Conservation (phyloP, 2,329 filamentous ascomycete species). For the Penicillium sp. region DNA sequence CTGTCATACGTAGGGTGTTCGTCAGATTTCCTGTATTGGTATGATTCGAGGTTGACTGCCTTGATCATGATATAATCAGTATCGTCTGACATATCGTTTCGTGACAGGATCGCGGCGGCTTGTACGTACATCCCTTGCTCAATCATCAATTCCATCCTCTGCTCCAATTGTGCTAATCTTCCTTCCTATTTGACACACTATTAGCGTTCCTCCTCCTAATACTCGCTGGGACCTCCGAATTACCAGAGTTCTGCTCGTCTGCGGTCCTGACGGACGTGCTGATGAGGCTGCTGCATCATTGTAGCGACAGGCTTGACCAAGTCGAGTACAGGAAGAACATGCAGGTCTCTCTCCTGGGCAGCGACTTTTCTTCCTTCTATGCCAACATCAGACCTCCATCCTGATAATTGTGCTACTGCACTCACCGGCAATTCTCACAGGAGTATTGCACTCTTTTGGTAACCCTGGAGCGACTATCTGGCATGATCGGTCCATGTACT, state of each 20-base stretch:
- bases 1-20: no score
- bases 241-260: not conserved
- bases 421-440: slow-evolving; percentile 14
- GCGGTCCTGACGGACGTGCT: not conserved
- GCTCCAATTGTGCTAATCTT: no score
- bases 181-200: no score
- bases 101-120: no score
- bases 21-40: no score
- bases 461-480: slow-evolving; percentile 8
- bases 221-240: no score
- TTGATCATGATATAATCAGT: not conserved
- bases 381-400: not conserved
- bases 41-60: no score
- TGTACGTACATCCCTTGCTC: slow-evolving; percentile 13
- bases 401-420: slow-evolving; percentile 9
- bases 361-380: slow-evolving; percentile 20
- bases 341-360: slow-evolving; percentile 22
- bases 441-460: slow-evolving; percentile 14
- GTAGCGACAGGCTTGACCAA: slow-evolving; percentile 19
- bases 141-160: slow-evolving; percentile 15
- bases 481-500: no score
- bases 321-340: slow-evolving; percentile 20
- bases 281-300: not conserved
- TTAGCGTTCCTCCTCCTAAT: no score
- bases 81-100: no score